Conservation (phyloP, 23 red algal genomes). For the Gracilaria vermiculophylla region DNA sequence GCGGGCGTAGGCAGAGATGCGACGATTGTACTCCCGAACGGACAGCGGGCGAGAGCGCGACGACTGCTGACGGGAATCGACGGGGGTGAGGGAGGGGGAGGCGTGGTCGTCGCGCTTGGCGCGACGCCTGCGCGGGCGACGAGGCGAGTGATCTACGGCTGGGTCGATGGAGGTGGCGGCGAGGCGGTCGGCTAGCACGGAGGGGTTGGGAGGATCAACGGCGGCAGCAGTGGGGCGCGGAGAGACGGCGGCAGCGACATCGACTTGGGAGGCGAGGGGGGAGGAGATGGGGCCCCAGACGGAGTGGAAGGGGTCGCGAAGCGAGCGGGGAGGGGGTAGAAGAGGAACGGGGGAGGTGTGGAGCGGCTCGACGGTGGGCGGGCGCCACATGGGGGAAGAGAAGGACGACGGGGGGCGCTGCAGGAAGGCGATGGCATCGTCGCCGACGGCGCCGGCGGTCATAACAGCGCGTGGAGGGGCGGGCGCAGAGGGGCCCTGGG, state of each 20-base stretch:
- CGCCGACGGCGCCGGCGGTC: background rate
- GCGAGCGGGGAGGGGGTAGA: constrained; percentile 4
- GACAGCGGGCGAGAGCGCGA: constrained; percentile 24
- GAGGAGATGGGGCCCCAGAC: background rate
- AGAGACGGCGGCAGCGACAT: background rate
- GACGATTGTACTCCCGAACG: constrained; percentile 55
- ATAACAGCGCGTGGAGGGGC: background rate
- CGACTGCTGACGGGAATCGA: constrained; percentile 1
- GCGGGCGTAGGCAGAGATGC: constrained; percentile 40
- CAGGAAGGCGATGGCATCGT: background rate
- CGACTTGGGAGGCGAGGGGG: background rate
- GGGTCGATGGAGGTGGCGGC: background rate
- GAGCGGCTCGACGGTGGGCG: constrained; percentile 10
- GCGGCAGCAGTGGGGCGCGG: background rate
- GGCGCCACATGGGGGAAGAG: background rate
- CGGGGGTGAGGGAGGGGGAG: background rate
- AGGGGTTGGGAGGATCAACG: background rate
- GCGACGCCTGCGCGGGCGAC: background rate
- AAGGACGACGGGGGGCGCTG: background rate
- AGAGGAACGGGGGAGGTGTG: constrained; percentile 13
- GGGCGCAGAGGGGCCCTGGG: background rate
- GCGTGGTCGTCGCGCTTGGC: constrained; percentile 1
- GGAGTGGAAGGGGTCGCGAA: constrained; percentile 7
- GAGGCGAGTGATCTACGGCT: background rate
- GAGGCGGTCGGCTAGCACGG: background rate